Base-by-base conservation (phyloP, 2,329 filamentous ascomycete species). In the Bisporella sp. region DNA sequence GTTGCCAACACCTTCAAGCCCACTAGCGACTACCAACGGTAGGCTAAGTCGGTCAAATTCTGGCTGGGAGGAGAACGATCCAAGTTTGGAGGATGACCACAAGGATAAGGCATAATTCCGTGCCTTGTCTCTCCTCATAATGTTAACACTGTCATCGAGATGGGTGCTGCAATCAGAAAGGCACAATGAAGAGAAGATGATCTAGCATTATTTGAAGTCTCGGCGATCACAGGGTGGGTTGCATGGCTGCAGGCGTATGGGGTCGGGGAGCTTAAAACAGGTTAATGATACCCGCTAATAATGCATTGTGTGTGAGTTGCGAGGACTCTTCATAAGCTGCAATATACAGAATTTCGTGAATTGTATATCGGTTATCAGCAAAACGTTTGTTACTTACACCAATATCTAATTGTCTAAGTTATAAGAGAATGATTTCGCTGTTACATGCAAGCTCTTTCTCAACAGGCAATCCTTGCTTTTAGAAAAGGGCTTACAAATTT, bases 1-100 rank as follows among this genome's bases (percentile, higher is more conserved):
- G 5, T 63, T 77, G n/a, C 65, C 67, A 31, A 63, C 63, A 12
- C 72, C 69, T 12, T 68, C 76, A 31, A 85, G 81, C 57, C 82
- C 84, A 11, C 68, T 90, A 37, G 77, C 78, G 2, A 85, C 39
- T 28, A 45, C 57, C 3, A 48, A 44, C 4, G 62, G 62, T 29
- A 56, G 53, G 33, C 48, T 64, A n/a, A 65, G 61, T 48, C 58
- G 62, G 12, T 61, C 45, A 13, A 63, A 64, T 47, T 64, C 61
- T n/a, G 59, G 51, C 1, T 63, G 56, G 58, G 54, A 49, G n/a
- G 58, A 58, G 21, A 48, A 48, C 4, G 59, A 58, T 33, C 45
- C 43, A 11, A 57, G 56, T 7, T 29, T 8, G 12, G 47, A 51
- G 45, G 45, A 31, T 30, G 58, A 55, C 8, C 50, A 47, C 9